These are phyloP conservation scores for Ceriops zippeliana DNA, from an alignment of 345 rosid species.

Conservation along the genomic window DNA sequence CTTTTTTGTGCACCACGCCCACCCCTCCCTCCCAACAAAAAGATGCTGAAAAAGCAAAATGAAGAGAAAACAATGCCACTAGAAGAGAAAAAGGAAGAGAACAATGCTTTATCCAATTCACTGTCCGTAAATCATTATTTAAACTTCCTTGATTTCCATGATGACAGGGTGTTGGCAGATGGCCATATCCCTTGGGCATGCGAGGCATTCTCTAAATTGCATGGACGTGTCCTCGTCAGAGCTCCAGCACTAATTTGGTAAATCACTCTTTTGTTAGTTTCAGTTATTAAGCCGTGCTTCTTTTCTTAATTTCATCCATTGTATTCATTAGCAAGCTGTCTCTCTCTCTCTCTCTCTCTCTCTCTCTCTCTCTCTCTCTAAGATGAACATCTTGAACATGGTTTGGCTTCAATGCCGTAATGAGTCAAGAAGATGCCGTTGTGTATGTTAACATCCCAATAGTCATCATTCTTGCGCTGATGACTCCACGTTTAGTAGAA, in stretches of 20 bases:
- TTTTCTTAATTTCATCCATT: neutral
- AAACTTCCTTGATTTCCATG: conserved; percentile 1
- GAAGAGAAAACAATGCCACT: too few species aligned
- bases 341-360: neutral
- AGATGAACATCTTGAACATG: too few species aligned
- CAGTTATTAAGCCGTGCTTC: neutral
- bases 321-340: neutral
- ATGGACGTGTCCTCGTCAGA: conserved; percentile 63
- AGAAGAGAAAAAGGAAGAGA: too few species aligned
- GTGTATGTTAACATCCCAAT: too few species aligned
- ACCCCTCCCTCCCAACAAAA: too few species aligned
- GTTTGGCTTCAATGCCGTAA: too few species aligned
- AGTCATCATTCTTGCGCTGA: too few species aligned
- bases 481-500: too few species aligned
- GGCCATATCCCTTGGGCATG: conserved; percentile 99
- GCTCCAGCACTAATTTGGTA: conserved; percentile 75
- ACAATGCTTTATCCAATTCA: neutral
- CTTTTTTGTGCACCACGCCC: too few species aligned
- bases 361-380: neutral
- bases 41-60: too few species aligned
- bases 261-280: conserved; percentile 4
- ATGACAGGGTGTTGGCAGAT: conserved; percentile 84
- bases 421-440: too few species aligned
- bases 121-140: neutral
- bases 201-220: conserved; percentile 83